Percentiles rank a stretch among this genome's conserved stretches.
These are phyloP conservation scores for Populus hybrid DNA, from an alignment of 441 rosid species.

Conservation along the genomic window DNA sequence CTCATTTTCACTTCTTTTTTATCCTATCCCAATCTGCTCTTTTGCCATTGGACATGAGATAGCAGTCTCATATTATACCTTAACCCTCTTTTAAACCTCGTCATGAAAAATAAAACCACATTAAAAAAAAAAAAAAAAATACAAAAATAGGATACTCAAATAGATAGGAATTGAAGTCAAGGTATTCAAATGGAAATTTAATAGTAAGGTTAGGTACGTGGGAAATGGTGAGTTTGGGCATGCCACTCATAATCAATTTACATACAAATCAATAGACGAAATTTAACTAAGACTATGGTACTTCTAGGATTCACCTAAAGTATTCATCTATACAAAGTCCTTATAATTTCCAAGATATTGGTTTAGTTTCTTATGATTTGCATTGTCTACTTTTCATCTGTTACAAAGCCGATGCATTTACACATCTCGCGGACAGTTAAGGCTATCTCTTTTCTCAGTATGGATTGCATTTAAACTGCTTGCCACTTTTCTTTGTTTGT, in stretches of 20 bases:
- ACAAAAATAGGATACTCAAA: too few species aligned
- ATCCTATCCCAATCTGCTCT: too few species aligned
- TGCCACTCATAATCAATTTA: not conserved
- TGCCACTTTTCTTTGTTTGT: not conserved
- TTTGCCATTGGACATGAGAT: too few species aligned
- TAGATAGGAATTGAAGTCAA: too few species aligned
- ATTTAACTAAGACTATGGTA: not conserved
- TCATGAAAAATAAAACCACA: too few species aligned
- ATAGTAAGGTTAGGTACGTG: too few species aligned
- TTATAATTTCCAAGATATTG: not conserved
- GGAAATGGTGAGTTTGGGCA: not conserved
- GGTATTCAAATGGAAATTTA: too few species aligned
- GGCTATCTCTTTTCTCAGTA: slow-evolving; percentile 4
- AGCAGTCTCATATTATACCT: too few species aligned
- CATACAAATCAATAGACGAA: not conserved
- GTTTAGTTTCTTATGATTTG: not conserved
- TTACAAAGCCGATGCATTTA: slow-evolving; percentile 22
- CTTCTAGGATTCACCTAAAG: not conserved
- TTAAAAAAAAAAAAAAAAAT: too few species aligned
- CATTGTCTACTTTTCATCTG: not conserved
- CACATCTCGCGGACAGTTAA: slow-evolving; percentile 18
- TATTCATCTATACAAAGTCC: not conserved
- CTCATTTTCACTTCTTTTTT: too few species aligned
- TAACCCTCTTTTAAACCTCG: too few species aligned
- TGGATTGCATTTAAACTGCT: not conserved